Conservation (phyloP, 495 filamentous ascomycete species). For the Aspergillus steynii region DNA sequence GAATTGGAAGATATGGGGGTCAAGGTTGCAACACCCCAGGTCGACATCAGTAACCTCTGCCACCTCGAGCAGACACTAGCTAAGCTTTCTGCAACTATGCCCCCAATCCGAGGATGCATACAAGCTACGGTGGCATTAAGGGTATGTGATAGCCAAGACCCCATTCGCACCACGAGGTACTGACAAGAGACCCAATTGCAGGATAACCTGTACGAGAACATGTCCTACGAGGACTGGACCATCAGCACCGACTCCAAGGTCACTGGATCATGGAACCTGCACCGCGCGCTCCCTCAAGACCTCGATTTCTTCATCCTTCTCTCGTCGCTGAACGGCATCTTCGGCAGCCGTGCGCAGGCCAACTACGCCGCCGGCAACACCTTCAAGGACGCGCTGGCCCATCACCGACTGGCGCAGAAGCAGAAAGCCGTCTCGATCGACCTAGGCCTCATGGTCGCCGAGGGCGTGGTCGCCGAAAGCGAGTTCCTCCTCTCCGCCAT, state of each 20-base stretch:
- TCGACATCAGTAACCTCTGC: conserved; percentile 40
- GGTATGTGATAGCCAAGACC: neutral
- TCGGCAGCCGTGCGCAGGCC: conserved; percentile 27
- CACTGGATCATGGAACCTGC: conserved; percentile 33
- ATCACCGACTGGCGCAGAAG: too few species aligned
- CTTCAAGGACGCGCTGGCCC: too few species aligned
- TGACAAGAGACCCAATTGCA: neutral
- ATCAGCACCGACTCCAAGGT: conserved; percentile 25
- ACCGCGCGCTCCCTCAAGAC: conserved; percentile 17
- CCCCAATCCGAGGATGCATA: conserved; percentile 7
- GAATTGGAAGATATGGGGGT: conserved; percentile 16
- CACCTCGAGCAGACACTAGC: conserved; percentile 18
- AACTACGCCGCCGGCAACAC: too few species aligned
- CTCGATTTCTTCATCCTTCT: conserved; percentile 41
- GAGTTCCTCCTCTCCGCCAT: too few species aligned
- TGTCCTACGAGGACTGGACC: conserved; percentile 35
- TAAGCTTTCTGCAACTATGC: conserved; percentile 1
- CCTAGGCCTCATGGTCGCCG: too few species aligned
- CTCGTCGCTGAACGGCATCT: conserved; percentile 27
- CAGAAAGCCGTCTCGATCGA: too few species aligned
- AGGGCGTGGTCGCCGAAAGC: too few species aligned
- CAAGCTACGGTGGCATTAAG: conserved; percentile 4
- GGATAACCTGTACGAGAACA: conserved; percentile 40
- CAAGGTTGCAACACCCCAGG: conserved; percentile 27
- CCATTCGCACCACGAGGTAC: neutral